Percentiles rank a stretch among this genome's conserved stretches.
Conservation (phyloP, 345 rosid genomes). For the Brassica napus region DNA sequence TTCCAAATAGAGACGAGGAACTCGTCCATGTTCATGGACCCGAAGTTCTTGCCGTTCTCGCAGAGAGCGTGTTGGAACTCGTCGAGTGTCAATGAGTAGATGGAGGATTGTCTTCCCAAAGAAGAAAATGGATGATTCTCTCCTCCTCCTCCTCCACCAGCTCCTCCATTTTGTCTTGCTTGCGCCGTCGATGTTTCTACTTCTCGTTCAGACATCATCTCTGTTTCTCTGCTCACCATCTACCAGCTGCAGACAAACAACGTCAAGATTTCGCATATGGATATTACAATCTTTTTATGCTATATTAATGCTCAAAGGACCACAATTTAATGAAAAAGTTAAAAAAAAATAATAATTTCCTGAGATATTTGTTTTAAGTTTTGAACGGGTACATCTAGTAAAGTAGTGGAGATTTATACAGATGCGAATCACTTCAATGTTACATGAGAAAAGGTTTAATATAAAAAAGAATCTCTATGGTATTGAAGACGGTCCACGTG, state of each 20-base stretch:
- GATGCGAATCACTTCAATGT: neutral
- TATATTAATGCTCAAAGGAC: too few species aligned
- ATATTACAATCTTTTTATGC: neutral
- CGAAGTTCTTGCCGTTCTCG: constrained; percentile 79
- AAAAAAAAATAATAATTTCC: too few species aligned
- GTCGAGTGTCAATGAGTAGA: constrained; percentile 84
- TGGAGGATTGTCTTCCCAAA: constrained; percentile 70
- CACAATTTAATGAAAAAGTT: too few species aligned
- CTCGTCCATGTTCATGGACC: constrained; percentile 98
- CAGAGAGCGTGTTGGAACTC: constrained; percentile 77
- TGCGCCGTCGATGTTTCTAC: constrained; percentile 39
- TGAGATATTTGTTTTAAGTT: too few species aligned
- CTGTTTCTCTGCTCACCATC: constrained; percentile 46
- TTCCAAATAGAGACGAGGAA: constrained; percentile 88
- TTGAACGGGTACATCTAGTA: neutral
- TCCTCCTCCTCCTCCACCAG: constrained; percentile 21
- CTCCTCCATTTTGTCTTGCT: constrained; percentile 31
- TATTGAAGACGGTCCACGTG: constrained; percentile 34
- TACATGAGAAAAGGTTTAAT: neutral
- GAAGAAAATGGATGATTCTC: constrained; percentile 47
- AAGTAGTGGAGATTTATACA: neutral
- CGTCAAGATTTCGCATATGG: neutral
- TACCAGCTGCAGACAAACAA: constrained; percentile 28
- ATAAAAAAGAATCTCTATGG: neutral
- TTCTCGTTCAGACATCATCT: constrained; percentile 49